Base-by-base conservation (phyloP, 106 monocot genomes). In the Dioscorea dumetorum region DNA sequence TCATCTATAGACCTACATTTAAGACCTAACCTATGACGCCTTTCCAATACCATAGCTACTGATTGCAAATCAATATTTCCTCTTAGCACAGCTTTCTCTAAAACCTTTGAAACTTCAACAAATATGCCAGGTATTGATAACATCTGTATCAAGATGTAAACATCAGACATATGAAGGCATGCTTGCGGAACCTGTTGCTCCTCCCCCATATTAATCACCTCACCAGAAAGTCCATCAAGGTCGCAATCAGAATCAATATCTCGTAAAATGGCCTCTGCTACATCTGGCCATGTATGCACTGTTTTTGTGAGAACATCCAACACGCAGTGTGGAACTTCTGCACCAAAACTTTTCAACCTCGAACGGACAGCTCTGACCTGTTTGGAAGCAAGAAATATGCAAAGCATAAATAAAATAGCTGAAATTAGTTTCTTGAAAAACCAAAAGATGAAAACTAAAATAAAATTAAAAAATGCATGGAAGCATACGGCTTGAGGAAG, bases 241-340 rank as follows among this genome's bases (percentile, higher is more conserved):
- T 85, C 83, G 74, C 76, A 81, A 70, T 95, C 88, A 79, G 83
- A 85, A 22, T 92, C 88, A 70, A 92, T 82, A 54, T 88, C 91
- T 59, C 78, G 81, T 77, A 97, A 67, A 51, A 87, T 69, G 15
- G 82, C 74, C 87, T 88, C 79, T 50, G 95, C 86, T 61, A 86
- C 73, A 77, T 88, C 89, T 50, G 72, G 33, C 58, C 72, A 77
- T 28, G 70, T 84, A 70, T 73, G 84, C 14, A 92, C 53, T 28
- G 78, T 89, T 65, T 84, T 79, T 63, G 82, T 71, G 41, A 97
- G 49, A 80, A 80, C 67, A 80, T 91, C 91, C 61, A 97, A 69
- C 65, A 97, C 80, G 79, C 82, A 84, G 0, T 76, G 84, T 70
- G 91, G 80, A 31, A 86, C 80, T 67, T 84, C 86, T 65, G 82